Conservation (phyloP, 352 stramenopile genomes). For the Phytophthora constricta region DNA sequence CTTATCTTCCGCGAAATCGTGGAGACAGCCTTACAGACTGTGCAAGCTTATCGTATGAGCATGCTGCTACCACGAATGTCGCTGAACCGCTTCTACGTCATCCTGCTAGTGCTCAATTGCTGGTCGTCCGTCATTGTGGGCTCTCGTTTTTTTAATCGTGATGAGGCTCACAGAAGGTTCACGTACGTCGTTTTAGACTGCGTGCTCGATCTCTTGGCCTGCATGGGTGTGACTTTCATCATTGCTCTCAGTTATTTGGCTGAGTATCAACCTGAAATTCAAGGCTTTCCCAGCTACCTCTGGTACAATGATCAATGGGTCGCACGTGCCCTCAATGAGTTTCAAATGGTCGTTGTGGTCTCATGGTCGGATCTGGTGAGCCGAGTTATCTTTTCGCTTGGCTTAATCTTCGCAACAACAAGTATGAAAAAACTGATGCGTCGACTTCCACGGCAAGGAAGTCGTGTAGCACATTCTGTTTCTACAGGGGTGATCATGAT, state of each 20-base stretch:
- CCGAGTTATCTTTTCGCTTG: slow-evolving; percentile 27
- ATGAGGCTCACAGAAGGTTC: slow-evolving; percentile 25
- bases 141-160: slow-evolving; percentile 5
- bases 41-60: slow-evolving; percentile 42
- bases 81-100: slow-evolving; percentile 43
- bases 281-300: slow-evolving; percentile 17
- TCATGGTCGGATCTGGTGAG: slow-evolving; percentile 35
- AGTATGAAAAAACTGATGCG: slow-evolving; percentile 35
- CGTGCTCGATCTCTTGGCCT: slow-evolving; percentile 29
- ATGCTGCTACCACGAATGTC: slow-evolving; percentile 21
- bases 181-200: too few species aligned
- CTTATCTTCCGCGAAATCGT: slow-evolving; percentile 28
- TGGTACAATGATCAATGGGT: slow-evolving; percentile 46
- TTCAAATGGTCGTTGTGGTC: slow-evolving; percentile 33
- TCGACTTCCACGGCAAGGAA: slow-evolving; percentile 2
- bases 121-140: slow-evolving; percentile 25
- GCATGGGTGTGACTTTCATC: slow-evolving; percentile 22
- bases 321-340: slow-evolving; percentile 31
- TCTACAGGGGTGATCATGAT: too few species aligned
- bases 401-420: slow-evolving; percentile 24
- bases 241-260: slow-evolving; percentile 20
- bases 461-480: slow-evolving; percentile 4
- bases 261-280: slow-evolving; percentile 12
- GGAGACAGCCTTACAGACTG: slow-evolving; percentile 32
- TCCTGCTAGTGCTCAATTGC: slow-evolving; percentile 32